Evolutionary conservation across 2,329 filamentous ascomycete species (phyloP), one percentile per base, ranked within the genome.

Genomic region (Fusarium foetens): DNA sequence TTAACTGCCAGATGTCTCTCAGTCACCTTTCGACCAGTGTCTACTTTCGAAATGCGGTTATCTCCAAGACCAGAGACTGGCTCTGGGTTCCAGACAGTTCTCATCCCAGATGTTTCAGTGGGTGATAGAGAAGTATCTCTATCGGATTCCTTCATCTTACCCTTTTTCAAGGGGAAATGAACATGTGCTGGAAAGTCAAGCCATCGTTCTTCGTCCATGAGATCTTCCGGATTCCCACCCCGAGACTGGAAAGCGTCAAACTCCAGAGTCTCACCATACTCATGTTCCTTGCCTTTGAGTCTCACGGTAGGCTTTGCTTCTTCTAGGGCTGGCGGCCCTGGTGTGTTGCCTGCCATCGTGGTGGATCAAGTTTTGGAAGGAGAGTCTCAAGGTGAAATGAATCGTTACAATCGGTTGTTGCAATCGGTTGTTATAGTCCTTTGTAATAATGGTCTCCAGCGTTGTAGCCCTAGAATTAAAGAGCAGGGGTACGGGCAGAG

Each of bases 301-400:
- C 60, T 41, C 3, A 63, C 36, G 0, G 55, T 33, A 3, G 42
- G 43, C 2, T 23, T 35, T 3, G 41, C 52, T 11, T 25, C 1
- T 27, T 5, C 0, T 0, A 36, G 1, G 14, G 4, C 17, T 1
- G 27, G 12, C 7, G 1, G 11, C 4, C 2, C 6, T 0, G 10
- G 19, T 0, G 16, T 2, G 6, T 12, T 16, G 8, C 0, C 11
- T 5, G 39, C 21, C 58, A 61, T 57, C 0, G 16, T 45, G 4
- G 5, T 10, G 14, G 7, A 14, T 42, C 6, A 43, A 17, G 19
- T 3, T 27, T 25, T 6, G 14, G 8, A 33, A 8, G 21, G 21
- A 2, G 3, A 31, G 7, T 13, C 7, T 27, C 27, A 27, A 27
- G 27, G 7, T 27, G 27, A 7, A 27, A 27, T 27, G 27, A 31